These are phyloP conservation scores for Umbilicaria muhlenbergii DNA, from an alignment of 495 filamentous ascomycete species.

Conservation along the genomic window DNA sequence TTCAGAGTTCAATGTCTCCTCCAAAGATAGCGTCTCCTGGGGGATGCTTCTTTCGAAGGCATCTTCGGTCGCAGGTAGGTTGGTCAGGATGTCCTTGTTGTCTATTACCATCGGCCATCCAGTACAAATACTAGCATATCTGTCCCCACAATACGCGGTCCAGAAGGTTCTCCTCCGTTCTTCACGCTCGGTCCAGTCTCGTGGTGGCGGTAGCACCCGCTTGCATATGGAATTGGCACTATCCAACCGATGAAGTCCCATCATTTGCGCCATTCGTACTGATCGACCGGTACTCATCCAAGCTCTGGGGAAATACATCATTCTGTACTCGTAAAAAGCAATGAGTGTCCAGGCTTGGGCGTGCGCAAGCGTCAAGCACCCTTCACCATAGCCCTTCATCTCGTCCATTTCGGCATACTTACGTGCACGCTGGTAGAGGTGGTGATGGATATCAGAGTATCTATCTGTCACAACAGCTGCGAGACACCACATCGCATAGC, in stretches of 20 bases:
- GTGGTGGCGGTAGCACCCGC: constrained; percentile 68
- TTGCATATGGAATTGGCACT: constrained; percentile 81
- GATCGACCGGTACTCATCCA: constrained; percentile 84
- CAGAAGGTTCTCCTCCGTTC: constrained; percentile 88
- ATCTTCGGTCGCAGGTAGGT: constrained; percentile 72
- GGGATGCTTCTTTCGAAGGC: constrained; percentile 71
- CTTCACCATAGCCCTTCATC: constrained; percentile 84
- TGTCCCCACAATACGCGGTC: constrained; percentile 79
- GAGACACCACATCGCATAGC: constrained; percentile 88
- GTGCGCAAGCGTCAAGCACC: constrained; percentile 64
- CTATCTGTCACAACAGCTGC: constrained; percentile 74
- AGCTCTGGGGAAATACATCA: constrained; percentile 94
- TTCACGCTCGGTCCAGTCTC: constrained; percentile 87
- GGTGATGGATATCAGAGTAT: constrained; percentile 55
- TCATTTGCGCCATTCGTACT: constrained; percentile 70
- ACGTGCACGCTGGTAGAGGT: constrained; percentile 76
- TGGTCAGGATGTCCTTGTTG: constrained; percentile 79
- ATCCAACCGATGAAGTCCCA: constrained; percentile 82
- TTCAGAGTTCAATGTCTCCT: constrained; percentile 54
- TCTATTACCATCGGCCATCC: constrained; percentile 95
- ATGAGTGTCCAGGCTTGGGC: constrained; percentile 73
- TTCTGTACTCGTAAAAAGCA: constrained; percentile 79
- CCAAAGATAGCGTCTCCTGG: constrained; percentile 49
- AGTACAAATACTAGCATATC: constrained; percentile 92
- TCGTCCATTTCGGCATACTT: constrained; percentile 85